These are phyloP conservation scores for Mediolabrus comicus DNA, from an alignment of 108 stramenopile species.

Conservation along the genomic window DNA sequence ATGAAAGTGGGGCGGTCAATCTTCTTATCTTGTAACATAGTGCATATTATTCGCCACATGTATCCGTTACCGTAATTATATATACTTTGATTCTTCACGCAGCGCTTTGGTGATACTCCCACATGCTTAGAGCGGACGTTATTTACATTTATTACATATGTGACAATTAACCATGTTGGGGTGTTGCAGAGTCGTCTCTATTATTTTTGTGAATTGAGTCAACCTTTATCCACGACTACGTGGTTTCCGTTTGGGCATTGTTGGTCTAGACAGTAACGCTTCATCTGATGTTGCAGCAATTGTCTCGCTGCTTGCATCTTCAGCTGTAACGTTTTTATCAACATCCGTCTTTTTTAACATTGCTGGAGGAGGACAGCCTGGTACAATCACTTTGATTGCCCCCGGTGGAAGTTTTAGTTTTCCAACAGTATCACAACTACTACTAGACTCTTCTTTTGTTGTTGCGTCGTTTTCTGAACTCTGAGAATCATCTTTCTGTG, in stretches of 20 bases:
- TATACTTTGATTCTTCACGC: too few species aligned
- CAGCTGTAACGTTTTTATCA: neutral
- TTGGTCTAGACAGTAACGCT: constrained; percentile 18
- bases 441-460: neutral
- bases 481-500: neutral
- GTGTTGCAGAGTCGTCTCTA: too few species aligned
- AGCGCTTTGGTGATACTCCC: too few species aligned
- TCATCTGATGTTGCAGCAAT: neutral
- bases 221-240: neutral
- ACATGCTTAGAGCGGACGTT: too few species aligned
- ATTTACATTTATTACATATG: too few species aligned
- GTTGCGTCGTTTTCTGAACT: neutral
- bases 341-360: neutral
- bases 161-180: too few species aligned
- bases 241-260: constrained; percentile 12
- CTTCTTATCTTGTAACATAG: constrained; percentile 13
- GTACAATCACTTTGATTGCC: constrained; percentile 1
- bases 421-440: neutral
- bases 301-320: neutral
- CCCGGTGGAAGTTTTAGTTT: neutral
- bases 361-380: neutral
- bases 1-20: constrained; percentile 49
- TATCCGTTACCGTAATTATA: too few species aligned
- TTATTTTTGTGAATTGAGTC: too few species aligned
- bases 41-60: neutral